Conservation (phyloP, 2,329 filamentous ascomycete genomes). For the Penicillium sp. region DNA sequence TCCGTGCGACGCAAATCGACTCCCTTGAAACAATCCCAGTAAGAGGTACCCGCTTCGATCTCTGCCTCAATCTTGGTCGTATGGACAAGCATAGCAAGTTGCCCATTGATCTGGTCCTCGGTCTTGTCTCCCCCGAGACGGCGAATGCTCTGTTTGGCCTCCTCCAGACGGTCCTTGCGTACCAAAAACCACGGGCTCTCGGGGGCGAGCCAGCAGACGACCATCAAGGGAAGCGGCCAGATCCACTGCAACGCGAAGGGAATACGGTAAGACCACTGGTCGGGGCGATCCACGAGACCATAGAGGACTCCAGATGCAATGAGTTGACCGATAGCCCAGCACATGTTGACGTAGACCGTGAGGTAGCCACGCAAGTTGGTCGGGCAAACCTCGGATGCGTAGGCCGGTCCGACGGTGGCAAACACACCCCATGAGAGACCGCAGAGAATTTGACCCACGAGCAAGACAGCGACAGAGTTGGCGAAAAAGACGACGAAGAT, state of each 20-base stretch:
- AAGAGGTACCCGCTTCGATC: slow-evolving; percentile 24
- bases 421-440: slow-evolving; percentile 37
- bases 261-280: slow-evolving; percentile 36
- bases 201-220: slow-evolving; percentile 18
- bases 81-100: slow-evolving; percentile 33
- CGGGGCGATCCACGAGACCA: slow-evolving; percentile 24
- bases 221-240: slow-evolving; percentile 21
- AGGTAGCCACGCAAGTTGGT: slow-evolving; percentile 26
- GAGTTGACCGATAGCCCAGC: slow-evolving; percentile 32
- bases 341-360: slow-evolving; percentile 36
- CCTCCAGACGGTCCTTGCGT: slow-evolving; percentile 19
- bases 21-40: slow-evolving; percentile 29
- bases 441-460: slow-evolving; percentile 46
- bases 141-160: slow-evolving; percentile 17
- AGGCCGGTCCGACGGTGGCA: slow-evolving; percentile 22
- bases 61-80: slow-evolving; percentile 32
- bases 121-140: slow-evolving; percentile 19
- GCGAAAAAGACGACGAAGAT: slow-evolving; percentile 50
- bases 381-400: slow-evolving; percentile 26
- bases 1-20: slow-evolving; percentile 37
- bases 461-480: slow-evolving; percentile 38
- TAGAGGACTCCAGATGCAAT: slow-evolving; percentile 27
- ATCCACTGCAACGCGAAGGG: slow-evolving; percentile 29
- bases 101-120: slow-evolving; percentile 18
- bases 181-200: slow-evolving; percentile 26